Percentiles rank a stretch among this genome's conserved stretches.
Conservation (phyloP, 495 filamentous ascomycete species). For the Penicillium nucicola region DNA sequence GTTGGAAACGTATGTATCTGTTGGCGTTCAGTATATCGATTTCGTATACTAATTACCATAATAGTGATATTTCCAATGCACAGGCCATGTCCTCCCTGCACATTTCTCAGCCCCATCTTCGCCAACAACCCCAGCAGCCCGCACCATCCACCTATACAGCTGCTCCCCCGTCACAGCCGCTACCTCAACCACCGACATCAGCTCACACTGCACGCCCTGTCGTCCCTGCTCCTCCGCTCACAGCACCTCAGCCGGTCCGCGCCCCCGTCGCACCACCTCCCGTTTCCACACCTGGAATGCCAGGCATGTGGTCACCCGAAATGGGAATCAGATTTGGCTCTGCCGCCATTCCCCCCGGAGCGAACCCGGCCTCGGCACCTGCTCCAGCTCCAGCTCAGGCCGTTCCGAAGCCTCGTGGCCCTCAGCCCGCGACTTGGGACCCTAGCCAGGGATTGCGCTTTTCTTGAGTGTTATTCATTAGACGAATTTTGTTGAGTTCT, state of each 20-base stretch:
- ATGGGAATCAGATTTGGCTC: slow-evolving; percentile 72
- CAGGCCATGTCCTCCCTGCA: slow-evolving; percentile 58
- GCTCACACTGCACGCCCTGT: slow-evolving; percentile 13
- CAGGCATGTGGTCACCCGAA: slow-evolving; percentile 72
- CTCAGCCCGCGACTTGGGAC: slow-evolving; percentile 51
- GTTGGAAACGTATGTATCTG: slow-evolving; percentile 61
- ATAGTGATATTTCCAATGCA: slow-evolving; percentile 58
- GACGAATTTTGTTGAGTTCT: background rate
- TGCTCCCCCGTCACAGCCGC: slow-evolving; percentile 26
- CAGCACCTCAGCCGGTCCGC: slow-evolving; percentile 53
- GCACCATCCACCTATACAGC: slow-evolving; percentile 16
- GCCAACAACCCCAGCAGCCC: slow-evolving; percentile 24
- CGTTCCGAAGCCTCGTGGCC: background rate
- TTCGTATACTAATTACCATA: slow-evolving; percentile 11
- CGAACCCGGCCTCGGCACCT: slow-evolving; percentile 10
- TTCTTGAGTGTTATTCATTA: slow-evolving; percentile 31
- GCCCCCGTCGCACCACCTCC: slow-evolving; percentile 53
- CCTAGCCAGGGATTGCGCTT: slow-evolving; percentile 61
- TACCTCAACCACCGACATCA: slow-evolving; percentile 33
- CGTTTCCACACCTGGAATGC: slow-evolving; percentile 35
- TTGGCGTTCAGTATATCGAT: background rate
- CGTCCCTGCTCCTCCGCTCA: slow-evolving; percentile 36
- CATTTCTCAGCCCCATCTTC: slow-evolving; percentile 44
- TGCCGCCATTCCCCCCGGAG: slow-evolving; percentile 15
- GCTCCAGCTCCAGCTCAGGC: slow-evolving; percentile 14